Percentiles rank a stretch among this genome's conserved stretches.
Conservation (phyloP, 352 stramenopile species). For the Labyrinthula sp. region DNA sequence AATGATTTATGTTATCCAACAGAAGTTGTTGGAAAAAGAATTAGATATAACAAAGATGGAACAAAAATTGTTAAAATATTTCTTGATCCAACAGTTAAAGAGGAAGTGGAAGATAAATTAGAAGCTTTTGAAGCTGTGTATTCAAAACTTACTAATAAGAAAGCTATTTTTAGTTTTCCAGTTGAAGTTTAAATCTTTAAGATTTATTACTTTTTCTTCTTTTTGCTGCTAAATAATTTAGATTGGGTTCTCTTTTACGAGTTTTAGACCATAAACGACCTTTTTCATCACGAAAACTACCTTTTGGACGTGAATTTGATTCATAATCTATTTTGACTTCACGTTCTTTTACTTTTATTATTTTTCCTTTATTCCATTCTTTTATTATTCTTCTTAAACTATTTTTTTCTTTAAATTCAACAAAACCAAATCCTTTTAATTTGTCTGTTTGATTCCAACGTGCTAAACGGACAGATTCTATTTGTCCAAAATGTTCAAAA, state of each 20-base stretch:
- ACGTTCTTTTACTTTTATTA: neutral
- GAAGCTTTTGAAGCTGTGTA: slow-evolving; percentile 97
- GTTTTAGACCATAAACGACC: too few relatives aligned
- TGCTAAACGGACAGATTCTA: slow-evolving; percentile 69
- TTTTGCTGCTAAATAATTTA: too few relatives aligned
- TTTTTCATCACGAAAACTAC: neutral
- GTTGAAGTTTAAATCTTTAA: slow-evolving; percentile 46
- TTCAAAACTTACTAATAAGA: slow-evolving; percentile 99
- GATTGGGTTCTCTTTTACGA: too few relatives aligned
- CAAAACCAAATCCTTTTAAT: slow-evolving; percentile 86
- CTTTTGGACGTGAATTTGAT: neutral
- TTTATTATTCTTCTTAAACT: too few relatives aligned
- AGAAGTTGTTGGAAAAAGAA: slow-evolving; percentile 98
- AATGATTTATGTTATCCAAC: slow-evolving; percentile 95
- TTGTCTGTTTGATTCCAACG: slow-evolving; percentile 74
- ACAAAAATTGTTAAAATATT: slow-evolving; percentile 93
- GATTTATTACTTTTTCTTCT: slow-evolving; percentile 2
- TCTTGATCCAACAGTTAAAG: slow-evolving; percentile 91
- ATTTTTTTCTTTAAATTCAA: too few relatives aligned
- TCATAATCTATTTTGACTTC: neutral
- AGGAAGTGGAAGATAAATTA: slow-evolving; percentile 97
- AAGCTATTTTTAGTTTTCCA: slow-evolving; percentile 92
- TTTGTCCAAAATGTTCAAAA: slow-evolving; percentile 57
- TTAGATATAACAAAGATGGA: slow-evolving; percentile 81
- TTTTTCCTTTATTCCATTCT: too few relatives aligned